Conservation (phyloP, 768 basidiomycete genomes). For the Mycena venus region DNA sequence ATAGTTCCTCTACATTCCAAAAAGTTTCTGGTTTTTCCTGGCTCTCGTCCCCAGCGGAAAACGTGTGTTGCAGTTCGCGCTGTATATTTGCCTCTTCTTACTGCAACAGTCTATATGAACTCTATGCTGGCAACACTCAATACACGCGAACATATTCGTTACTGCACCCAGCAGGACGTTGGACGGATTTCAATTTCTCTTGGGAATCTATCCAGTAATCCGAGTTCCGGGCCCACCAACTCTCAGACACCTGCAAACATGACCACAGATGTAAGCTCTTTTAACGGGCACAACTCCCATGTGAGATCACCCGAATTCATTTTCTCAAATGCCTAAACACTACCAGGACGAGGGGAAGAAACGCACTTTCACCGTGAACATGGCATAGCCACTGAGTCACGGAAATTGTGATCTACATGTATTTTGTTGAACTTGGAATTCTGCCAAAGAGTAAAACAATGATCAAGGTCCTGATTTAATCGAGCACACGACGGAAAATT, state of each 20-base stretch:
- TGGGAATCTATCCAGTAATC: background rate
- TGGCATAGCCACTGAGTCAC: background rate
- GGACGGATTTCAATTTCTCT: background rate
- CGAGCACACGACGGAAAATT: no score
- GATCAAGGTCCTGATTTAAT: background rate
- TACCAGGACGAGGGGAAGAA: background rate
- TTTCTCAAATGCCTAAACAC: background rate
- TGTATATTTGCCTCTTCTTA: background rate
- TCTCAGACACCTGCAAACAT: background rate
- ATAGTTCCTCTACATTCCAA: conserved; percentile 35
- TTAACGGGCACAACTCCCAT: background rate
- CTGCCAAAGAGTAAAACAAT: background rate
- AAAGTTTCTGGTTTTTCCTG: conserved; percentile 40
- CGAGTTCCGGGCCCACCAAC: background rate
- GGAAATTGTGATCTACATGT: background rate
- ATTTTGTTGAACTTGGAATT: background rate
- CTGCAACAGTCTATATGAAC: conserved; percentile 25
- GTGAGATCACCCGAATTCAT: background rate
- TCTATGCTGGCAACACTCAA: conserved; percentile 22
- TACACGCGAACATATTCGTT: background rate
- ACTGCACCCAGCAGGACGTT: background rate
- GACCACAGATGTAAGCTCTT: background rate
- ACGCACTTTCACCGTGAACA: background rate
- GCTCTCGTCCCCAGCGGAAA: conserved; percentile 38
- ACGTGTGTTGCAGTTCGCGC: conserved; percentile 19